These are phyloP conservation scores for Fraxinus platypoda DNA, from an alignment of 305 asterid genomes.

Conservation along the genomic window DNA sequence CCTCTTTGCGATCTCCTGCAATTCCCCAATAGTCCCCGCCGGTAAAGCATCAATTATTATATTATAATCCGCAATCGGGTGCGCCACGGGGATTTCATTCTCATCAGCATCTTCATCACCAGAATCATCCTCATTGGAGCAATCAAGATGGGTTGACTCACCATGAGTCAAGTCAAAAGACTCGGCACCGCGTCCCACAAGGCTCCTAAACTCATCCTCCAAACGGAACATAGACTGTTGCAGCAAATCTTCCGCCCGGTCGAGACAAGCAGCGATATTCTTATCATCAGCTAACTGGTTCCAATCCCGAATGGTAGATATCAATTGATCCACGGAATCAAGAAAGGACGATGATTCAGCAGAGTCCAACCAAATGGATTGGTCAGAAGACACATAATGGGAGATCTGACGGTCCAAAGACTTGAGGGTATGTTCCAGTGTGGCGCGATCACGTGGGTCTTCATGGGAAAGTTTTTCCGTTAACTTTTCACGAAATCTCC, in stretches of 20 bases:
- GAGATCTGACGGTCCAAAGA: constrained; percentile 70
- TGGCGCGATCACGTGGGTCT: constrained; percentile 26
- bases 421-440: constrained; percentile 57
- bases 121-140: constrained; percentile 49
- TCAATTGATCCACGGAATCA: constrained; percentile 57
- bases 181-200: constrained; percentile 60
- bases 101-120: constrained; percentile 47
- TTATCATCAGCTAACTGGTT: constrained; percentile 66
- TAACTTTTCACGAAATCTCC: constrained; percentile 72
- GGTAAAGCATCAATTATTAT: constrained; percentile 78
- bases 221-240: constrained; percentile 84
- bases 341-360: constrained; percentile 59
- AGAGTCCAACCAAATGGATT: constrained; percentile 59
- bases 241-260: constrained; percentile 78
- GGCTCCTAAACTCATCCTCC: constrained; percentile 74
- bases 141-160: constrained; percentile 37
- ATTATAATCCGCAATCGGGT: constrained; percentile 65
- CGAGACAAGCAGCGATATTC: constrained; percentile 61
- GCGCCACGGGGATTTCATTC: constrained; percentile 69
- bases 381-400: constrained; percentile 43
- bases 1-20: constrained; percentile 73
- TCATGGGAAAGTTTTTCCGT: constrained; percentile 52
- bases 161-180: constrained; percentile 47
- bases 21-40: constrained; percentile 56
- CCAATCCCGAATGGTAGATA: constrained; percentile 59